These are phyloP conservation scores for Zasmidium angulare DNA, from an alignment of 2,329 filamentous ascomycete genomes.

Conservation along the genomic window DNA sequence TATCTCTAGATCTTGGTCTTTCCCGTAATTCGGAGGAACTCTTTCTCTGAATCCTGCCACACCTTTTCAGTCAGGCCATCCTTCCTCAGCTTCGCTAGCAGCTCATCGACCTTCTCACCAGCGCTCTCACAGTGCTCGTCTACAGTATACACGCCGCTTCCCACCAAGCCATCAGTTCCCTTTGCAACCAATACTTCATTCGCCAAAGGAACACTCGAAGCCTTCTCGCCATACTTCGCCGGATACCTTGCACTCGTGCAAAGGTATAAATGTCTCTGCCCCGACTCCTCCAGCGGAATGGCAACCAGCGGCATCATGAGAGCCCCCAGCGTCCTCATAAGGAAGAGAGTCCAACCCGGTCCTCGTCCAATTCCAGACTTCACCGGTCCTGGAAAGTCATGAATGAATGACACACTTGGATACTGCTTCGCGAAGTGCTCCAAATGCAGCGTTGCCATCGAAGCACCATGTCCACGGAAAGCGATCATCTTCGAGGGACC, in stretches of 20 bases:
- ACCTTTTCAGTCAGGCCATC: background rate
- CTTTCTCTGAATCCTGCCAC: background rate
- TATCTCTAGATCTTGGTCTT: background rate
- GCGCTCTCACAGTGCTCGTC: background rate
- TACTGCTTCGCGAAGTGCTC: conserved; percentile 24
- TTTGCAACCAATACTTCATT: background rate
- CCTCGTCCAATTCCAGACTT: background rate
- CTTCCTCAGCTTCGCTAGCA: background rate
- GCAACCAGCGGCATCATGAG: background rate
- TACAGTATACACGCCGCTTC: background rate
- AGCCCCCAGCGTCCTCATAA: background rate
- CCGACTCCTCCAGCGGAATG: background rate
- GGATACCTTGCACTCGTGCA: background rate
- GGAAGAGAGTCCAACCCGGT: background rate
- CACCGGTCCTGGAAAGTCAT: conserved; percentile 31
- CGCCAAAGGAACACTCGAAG: background rate
- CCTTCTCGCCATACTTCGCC: background rate
- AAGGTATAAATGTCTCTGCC: background rate
- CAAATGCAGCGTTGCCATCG: conserved; percentile 29
- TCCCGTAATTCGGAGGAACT: background rate
- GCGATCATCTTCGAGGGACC: conserved; percentile 17
- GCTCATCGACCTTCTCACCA: background rate
- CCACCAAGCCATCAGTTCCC: background rate
- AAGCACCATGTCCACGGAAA: conserved; percentile 24
- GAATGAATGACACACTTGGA: conserved; percentile 32